Conservation (phyloP, 129 eudicot genomes). For the sunflower (Helianthus annuus) region HanXRQr2.0-SUNRISE NC_035435.2:174452124-174452623, state of each 20-base stretch:
- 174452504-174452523: not conserved
- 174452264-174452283: conserved; percentile 14
- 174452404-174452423: not conserved
- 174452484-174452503: not conserved
- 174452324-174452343: not conserved
- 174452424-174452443: too few species aligned
- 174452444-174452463: not conserved
- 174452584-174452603: too few species aligned
- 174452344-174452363: too few species aligned
- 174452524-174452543: not conserved
- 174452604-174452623: not conserved
- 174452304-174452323: not conserved
- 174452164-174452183: conserved; percentile 1
- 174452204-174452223: not conserved
- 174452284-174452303: not conserved
- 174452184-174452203: not conserved
- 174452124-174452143: conserved; percentile 8
- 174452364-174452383: not conserved
- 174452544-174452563: too few species aligned
- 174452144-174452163: conserved; percentile 26
- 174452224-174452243: conserved; percentile 8
- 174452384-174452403: too few species aligned
- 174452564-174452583: too few species aligned
- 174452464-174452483: not conserved
- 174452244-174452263: not conserved